Evolutionary conservation across 208 protist genomes (phyloP), one percentile per base, ranked within the genome.

Genomic region (Leishmania gerbilli): DNA sequence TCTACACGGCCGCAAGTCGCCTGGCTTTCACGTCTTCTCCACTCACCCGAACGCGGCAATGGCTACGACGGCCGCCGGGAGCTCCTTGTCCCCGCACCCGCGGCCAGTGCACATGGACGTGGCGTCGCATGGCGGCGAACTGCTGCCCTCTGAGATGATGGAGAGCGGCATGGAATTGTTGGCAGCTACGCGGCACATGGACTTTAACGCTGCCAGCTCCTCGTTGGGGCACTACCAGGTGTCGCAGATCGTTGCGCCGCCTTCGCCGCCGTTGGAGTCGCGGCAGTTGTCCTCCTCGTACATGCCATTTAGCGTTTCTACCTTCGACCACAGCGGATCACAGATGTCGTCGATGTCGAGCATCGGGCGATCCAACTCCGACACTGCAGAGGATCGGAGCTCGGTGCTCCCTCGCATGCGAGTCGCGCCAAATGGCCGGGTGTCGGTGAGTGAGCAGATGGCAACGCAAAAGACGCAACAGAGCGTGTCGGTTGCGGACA

Each of bases 1-100:
- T 24, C 6, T 24, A 17, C 31, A 65, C 0, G 40, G 42, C 49
- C 27, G 60, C 62, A 31, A 24, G 1, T 51, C 74, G 1, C 24
- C 56, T n/a, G 71, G 56, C 72, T 82, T 86, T 56, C 82, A 82
- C 51, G 78, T 86, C 65, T 86, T 86, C 74, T 79, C 78, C 7
- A 86, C 78, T 0, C 78, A 80, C 55, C 82, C 82, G 4, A 76
- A 69, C 64, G 77, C 62, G 3, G 64, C 72, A 51, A 40, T 13
- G 1, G 53, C 24, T 17, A 2, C 72, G 5, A 42, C 47, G 9
- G n/a, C 77, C 0, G 40, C 75, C 40, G 49, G 4, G 7, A 76
- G 75, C 67, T 76, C 72, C 19, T 64, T 49, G 34, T 6, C 68
- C n/a, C 76, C 71, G 8, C 58, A 76, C 11, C 76, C 68, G 15